A percentile compares a stretch with the other conserved stretches of the same genome.
phyloP scores from a whole-genome alignment of 257 asterid genomes.

The Vinca minor region DNA sequence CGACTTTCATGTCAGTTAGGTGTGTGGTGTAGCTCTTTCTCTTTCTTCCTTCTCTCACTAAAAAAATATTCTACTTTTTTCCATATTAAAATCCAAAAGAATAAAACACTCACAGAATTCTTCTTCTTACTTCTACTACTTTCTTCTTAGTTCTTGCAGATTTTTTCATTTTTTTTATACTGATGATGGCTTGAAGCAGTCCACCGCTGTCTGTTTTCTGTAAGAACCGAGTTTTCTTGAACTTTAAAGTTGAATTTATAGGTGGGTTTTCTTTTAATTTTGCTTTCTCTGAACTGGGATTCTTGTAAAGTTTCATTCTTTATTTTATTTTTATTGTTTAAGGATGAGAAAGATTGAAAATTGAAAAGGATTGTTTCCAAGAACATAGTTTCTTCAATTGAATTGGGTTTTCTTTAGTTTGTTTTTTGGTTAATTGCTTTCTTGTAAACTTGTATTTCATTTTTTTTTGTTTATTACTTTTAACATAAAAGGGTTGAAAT shows the following conservation, averaged over 20 bases:
- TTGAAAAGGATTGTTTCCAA: not conserved
- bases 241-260: not conserved
- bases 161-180: not conserved
- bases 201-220: not conserved
- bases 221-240: not conserved
- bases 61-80: too few species aligned
- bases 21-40: too few species aligned
- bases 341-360: not conserved
- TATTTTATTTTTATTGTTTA: not conserved
- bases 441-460: not conserved
- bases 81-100: too few species aligned
- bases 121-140: not conserved
- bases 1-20: too few species aligned
- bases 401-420: not conserved
- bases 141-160: not conserved
- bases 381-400: slow-evolving; percentile 2
- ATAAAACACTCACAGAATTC: not conserved
- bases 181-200: not conserved
- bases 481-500: not conserved
- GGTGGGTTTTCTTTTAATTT: slow-evolving; percentile 2
- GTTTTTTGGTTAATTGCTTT: not conserved
- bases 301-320: not conserved
- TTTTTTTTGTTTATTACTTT: not conserved
- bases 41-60: too few species aligned
- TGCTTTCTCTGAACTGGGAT: not conserved